A percentile compares a stretch with the other conserved stretches of the same genome.
phyloP scores from a whole-genome alignment of 2,329 filamentous ascomycete genomes.

The Anisogramma anomala region DNA sequence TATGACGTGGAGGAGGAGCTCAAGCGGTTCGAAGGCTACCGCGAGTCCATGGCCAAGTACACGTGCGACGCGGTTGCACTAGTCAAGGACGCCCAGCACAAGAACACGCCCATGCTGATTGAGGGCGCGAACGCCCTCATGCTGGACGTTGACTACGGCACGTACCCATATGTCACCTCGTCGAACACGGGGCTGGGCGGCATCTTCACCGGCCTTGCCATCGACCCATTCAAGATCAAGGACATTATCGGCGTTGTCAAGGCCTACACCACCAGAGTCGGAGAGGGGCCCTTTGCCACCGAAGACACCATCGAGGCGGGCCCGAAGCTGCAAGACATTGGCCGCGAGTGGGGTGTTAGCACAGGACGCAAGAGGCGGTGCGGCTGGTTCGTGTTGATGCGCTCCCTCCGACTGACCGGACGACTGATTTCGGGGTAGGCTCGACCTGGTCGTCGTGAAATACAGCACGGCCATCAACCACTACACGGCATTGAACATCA shows the following conservation, averaged over 20 bases:
- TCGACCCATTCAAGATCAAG: constrained; percentile 43
- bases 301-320: constrained; percentile 35
- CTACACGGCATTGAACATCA: constrained; percentile 51
- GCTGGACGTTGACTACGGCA: constrained; percentile 48
- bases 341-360: constrained; percentile 25
- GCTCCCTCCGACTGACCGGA: not conserved
- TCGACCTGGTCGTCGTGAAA: constrained; percentile 58
- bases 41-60: constrained; percentile 44
- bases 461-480: constrained; percentile 53
- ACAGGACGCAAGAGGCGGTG: constrained; percentile 47
- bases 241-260: constrained; percentile 53
- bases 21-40: constrained; percentile 45
- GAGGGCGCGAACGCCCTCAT: constrained; percentile 53
- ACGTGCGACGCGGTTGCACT: constrained; percentile 57
- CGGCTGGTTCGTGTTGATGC: constrained; percentile 28
- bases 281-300: constrained; percentile 49
- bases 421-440: not conserved
- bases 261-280: constrained; percentile 52
- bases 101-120: constrained; percentile 43
- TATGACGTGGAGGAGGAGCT: constrained; percentile 63
- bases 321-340: constrained; percentile 28
- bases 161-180: constrained; percentile 48
- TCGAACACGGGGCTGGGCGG: constrained; percentile 48
- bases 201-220: constrained; percentile 45
- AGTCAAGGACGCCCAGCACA: constrained; percentile 43